Evolutionary conservation across 805 yeast genomes (phyloP).

Genomic region (Metschnikowia aberdeeniae): DNA sequence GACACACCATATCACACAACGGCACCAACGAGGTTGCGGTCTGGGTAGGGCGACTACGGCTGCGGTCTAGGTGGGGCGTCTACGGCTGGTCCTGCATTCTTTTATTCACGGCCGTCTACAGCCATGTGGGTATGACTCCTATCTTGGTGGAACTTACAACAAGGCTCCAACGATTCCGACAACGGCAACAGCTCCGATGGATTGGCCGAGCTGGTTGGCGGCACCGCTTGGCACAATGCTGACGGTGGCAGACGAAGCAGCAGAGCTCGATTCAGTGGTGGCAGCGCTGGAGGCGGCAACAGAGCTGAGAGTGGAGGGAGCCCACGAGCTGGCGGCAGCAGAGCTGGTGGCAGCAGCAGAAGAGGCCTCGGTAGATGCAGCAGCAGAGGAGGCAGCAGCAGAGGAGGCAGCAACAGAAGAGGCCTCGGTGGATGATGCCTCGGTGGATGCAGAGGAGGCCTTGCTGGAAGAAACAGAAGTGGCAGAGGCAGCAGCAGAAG

Average conservation of each 20-base stretch:
- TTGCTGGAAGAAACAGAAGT: neutral
- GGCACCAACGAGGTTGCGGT: too few relatives aligned
- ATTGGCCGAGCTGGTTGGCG: constrained; percentile 23
- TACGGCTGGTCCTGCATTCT: neutral
- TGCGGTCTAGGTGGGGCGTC: too few relatives aligned
- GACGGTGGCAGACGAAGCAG: neutral
- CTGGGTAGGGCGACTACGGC: too few relatives aligned
- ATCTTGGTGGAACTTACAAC: constrained; percentile 10
- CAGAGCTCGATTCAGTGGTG: constrained; percentile 18
- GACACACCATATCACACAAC: too few relatives aligned
- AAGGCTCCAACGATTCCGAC: constrained; percentile 39
- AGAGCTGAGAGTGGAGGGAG: constrained; percentile 18
- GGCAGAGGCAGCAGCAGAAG: constrained; percentile 24
- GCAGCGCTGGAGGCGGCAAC: constrained; percentile 18
- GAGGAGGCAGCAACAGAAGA: constrained; percentile 15
- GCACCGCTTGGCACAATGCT: constrained; percentile 15
- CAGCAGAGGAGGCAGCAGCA: constrained; percentile 12
- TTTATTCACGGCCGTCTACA: neutral
- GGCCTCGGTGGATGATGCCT: too few relatives aligned
- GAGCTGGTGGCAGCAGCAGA: constrained; percentile 15
- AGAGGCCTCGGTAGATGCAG: constrained; percentile 9
- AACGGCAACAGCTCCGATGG: constrained; percentile 37
- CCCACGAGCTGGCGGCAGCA: constrained; percentile 6
- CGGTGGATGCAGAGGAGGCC: too few relatives aligned
- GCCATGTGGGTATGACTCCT: neutral